Conservation (phyloP, 164 flowering plant genomes). For the Vitis rupestris region DNA sequence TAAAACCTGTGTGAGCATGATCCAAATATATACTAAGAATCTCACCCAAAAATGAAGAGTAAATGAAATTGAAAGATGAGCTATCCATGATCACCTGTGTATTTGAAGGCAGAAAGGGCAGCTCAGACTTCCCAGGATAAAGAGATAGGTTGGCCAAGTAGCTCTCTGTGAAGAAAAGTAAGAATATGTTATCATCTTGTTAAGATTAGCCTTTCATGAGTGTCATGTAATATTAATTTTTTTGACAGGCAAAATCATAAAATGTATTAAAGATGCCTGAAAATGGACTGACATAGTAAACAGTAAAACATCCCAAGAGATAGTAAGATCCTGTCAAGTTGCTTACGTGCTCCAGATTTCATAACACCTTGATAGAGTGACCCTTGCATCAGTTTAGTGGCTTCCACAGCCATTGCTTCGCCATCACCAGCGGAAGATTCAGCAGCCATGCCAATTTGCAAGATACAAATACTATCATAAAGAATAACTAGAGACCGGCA, state of each 20-base stretch:
- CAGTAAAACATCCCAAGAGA: not conserved
- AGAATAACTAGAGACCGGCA: slow-evolving; percentile 78
- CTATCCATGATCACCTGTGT: slow-evolving; percentile 57
- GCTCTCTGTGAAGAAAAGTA: slow-evolving; percentile 54
- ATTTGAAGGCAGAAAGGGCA: slow-evolving; percentile 88
- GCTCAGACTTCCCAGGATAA: slow-evolving; percentile 88
- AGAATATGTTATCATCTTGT: slow-evolving; percentile 4
- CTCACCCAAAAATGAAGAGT: too few relatives aligned
- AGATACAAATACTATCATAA: slow-evolving; percentile 53
- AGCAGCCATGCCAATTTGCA: slow-evolving; percentile 84
- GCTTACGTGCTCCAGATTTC: slow-evolving; percentile 82
- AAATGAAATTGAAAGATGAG: not conserved
- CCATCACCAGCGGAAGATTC: slow-evolving; percentile 37
- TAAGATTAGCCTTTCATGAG: not conserved
- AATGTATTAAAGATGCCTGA: not conserved
- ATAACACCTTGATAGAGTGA: slow-evolving; percentile 60
- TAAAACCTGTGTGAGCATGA: not conserved
- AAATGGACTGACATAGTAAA: not conserved
- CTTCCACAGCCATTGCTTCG: slow-evolving; percentile 56
- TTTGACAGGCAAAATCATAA: not conserved
- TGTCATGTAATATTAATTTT: not conserved
- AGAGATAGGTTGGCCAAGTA: slow-evolving; percentile 92
- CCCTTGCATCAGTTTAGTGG: slow-evolving; percentile 61
- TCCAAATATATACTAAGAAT: not conserved
- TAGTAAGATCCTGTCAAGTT: not conserved